These are phyloP conservation scores for Starmerella sp. DNA, from an alignment of 805 yeast species.

Conservation along the genomic window DNA sequence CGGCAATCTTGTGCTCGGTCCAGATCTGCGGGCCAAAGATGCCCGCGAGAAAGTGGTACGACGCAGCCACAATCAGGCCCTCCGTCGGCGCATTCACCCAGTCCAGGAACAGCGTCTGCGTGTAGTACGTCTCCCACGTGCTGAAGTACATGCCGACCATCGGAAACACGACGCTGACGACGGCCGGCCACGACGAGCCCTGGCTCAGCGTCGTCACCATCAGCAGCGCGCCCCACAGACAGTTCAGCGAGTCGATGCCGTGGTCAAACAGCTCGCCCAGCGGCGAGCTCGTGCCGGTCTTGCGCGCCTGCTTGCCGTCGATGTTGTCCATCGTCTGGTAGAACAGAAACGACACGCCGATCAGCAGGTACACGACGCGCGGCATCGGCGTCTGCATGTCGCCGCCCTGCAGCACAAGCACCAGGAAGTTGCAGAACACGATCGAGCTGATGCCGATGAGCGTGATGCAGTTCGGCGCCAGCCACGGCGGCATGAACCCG, in stretches of 20 bases:
- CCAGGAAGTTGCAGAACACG: conserved; percentile 45
- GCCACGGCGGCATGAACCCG: conserved; percentile 67
- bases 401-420: conserved; percentile 59
- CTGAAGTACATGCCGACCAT: conserved; percentile 49
- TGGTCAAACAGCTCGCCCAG: conserved; percentile 93
- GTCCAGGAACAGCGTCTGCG: conserved; percentile 71
- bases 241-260: conserved; percentile 63
- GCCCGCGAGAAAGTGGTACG: conserved; percentile 53
- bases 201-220: conserved; percentile 65
- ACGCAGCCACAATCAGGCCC: conserved; percentile 63
- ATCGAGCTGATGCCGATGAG: conserved; percentile 69
- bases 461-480: conserved; percentile 93
- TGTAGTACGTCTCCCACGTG: conserved; percentile 93
- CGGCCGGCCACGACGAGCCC: conserved; percentile 51
- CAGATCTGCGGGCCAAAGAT: conserved; percentile 39
- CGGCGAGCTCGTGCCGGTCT: conserved; percentile 90
- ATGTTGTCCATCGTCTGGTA: conserved; percentile 96
- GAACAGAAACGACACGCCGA: conserved; percentile 73
- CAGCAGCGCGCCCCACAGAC: conserved; percentile 65
- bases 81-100: conserved; percentile 92
- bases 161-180: conserved; percentile 31
- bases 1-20: conserved; percentile 9
- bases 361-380: conserved; percentile 62
- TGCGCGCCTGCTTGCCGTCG: conserved; percentile 92
- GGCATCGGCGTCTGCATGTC: conserved; percentile 50